These are phyloP conservation scores for Cornus suecica DNA, from an alignment of 148 eudicot genomes.

Conservation along the genomic window DNA sequence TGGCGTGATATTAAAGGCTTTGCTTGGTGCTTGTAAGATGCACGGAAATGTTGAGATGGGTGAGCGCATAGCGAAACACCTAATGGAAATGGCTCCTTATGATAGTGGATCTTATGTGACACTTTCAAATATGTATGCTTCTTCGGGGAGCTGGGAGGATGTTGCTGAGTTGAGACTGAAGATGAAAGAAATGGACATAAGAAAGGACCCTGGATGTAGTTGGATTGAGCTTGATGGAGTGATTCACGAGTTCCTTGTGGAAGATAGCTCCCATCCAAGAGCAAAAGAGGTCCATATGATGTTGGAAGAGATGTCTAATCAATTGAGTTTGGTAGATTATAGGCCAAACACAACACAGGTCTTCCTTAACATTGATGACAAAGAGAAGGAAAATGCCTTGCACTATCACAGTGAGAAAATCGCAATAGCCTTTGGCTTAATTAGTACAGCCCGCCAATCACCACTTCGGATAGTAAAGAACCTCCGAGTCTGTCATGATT, in stretches of 20 bases:
- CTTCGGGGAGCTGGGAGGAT: conserved; percentile 45
- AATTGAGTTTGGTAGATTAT: conserved; percentile 40
- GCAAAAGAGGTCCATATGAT: conserved; percentile 45
- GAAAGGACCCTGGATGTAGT: conserved; percentile 69
- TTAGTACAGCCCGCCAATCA: conserved; percentile 46
- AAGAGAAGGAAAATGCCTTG: conserved; percentile 38
- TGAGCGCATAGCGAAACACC: conserved; percentile 33
- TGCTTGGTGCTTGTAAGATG: conserved; percentile 62
- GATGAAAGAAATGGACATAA: conserved; percentile 54
- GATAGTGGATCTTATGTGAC: conserved; percentile 66
- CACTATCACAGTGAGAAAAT: conserved; percentile 58
- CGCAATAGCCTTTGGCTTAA: conserved; percentile 64
- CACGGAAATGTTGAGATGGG: conserved; percentile 56
- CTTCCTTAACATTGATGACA: conserved; percentile 49
- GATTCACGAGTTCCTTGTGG: conserved; percentile 66
- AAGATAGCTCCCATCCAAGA: conserved; percentile 47
- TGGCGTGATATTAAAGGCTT: conserved; percentile 61
- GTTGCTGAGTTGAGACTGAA: conserved; percentile 43
- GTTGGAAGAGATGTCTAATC: conserved; percentile 52
- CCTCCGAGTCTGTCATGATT: conserved; percentile 62
- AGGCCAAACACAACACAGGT: conserved; percentile 55
- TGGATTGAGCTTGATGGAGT: conserved; percentile 63
- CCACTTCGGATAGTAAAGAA: conserved; percentile 57
- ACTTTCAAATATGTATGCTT: conserved; percentile 65
- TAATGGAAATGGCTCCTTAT: conserved; percentile 52